Percentiles rank a stretch among this genome's conserved stretches.
Evolutionary conservation across 2,329 filamentous ascomycete species (phyloP).

Genomic region (Mycocentrospora acerina): DNA sequence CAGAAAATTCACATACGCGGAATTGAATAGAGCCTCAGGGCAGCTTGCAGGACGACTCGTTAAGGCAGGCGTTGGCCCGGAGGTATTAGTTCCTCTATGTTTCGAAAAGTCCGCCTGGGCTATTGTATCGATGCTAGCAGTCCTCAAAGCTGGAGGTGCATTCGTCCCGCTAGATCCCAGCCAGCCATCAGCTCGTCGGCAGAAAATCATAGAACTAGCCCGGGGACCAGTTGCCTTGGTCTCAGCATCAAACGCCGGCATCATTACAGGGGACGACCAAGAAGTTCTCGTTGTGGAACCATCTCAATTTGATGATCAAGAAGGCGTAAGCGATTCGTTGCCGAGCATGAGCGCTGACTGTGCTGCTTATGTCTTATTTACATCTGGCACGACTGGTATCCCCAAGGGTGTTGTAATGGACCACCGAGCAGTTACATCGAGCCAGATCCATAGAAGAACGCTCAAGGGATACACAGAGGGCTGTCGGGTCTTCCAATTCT

Average conservation of each 20-base stretch:
- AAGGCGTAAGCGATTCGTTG: no score
- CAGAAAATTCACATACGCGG: conserved; percentile 2
- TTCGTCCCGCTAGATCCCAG: conserved; percentile 40
- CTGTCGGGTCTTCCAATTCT: conserved; percentile 34
- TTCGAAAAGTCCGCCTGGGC: conserved; percentile 29
- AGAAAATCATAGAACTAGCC: no score
- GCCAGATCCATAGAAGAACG: conserved; percentile 20
- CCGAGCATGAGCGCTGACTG: no score
- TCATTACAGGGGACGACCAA: no score
- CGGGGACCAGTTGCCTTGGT: no score
- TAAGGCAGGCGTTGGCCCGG: conserved; percentile 6
- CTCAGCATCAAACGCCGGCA: no score
- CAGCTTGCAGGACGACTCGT: conserved; percentile 10
- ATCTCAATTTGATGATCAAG: no score
- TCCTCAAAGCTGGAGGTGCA: conserved; percentile 46
- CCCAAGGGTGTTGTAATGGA: conserved; percentile 29
- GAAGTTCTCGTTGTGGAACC: no score
- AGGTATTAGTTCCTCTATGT: conserved; percentile 17
- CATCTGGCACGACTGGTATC: conserved; percentile 26
- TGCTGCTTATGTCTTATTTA: conserved; percentile 29
- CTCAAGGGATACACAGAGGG: conserved; percentile 17
- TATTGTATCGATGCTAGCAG: conserved; percentile 42
- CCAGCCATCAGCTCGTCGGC: no score
- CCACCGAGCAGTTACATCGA: conserved; percentile 22
- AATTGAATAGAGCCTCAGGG: not conserved